Conservation (phyloP, 2,329 filamentous ascomycete species). For the Penicillium sp. region DNA sequence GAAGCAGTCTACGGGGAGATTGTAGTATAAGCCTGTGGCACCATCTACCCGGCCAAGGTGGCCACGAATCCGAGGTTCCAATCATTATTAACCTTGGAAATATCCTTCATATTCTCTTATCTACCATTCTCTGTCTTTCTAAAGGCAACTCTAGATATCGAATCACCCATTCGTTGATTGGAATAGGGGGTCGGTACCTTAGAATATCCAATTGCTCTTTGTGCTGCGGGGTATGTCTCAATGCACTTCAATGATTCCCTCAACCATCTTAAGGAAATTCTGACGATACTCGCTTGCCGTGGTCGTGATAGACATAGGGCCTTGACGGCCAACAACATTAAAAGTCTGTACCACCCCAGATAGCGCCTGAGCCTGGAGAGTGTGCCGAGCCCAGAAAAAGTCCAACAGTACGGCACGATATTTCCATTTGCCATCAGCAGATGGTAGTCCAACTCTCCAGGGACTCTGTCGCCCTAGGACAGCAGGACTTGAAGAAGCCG, state of each 20-base stretch:
- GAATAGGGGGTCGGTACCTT: neutral
- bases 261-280: slow-evolving; percentile 55
- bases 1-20: too few relatives aligned
- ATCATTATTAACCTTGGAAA: too few relatives aligned
- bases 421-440: slow-evolving; percentile 63
- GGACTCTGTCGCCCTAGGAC: slow-evolving; percentile 35
- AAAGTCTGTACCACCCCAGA: slow-evolving; percentile 64
- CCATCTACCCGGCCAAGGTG: too few relatives aligned
- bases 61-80: too few relatives aligned
- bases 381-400: slow-evolving; percentile 78
- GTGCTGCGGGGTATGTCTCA: neutral
- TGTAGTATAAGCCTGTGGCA: too few relatives aligned
- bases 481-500: slow-evolving; percentile 36
- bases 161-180: too few relatives aligned
- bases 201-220: neutral
- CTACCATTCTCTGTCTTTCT: too few relatives aligned
- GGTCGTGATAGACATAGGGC: slow-evolving; percentile 74
- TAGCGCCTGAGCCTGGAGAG: slow-evolving; percentile 64
- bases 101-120: too few relatives aligned
- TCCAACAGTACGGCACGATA: slow-evolving; percentile 69
- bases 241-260: slow-evolving; percentile 44
- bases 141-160: too few relatives aligned
- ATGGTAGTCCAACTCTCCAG: slow-evolving; percentile 64
- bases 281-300: slow-evolving; percentile 65
- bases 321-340: slow-evolving; percentile 62